These are phyloP conservation scores for Panus rudis DNA, from an alignment of 768 basidiomycete species.

Conservation along the genomic window DNA sequence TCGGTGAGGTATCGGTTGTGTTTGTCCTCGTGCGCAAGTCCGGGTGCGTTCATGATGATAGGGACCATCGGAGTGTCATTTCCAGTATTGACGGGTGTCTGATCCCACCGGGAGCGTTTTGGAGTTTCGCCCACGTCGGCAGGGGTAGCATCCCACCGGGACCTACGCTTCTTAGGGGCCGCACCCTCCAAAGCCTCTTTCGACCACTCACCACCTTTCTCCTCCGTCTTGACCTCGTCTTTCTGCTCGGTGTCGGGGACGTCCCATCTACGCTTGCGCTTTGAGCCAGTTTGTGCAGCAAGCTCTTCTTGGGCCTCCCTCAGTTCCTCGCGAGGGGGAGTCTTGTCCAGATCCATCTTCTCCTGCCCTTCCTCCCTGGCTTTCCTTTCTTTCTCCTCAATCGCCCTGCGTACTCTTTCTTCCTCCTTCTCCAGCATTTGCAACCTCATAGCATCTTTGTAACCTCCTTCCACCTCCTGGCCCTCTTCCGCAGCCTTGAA, in stretches of 20 bases:
- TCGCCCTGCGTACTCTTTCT: constrained; percentile 68
- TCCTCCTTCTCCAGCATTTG: constrained; percentile 92
- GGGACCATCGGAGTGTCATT: constrained; percentile 63
- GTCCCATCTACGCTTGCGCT: constrained; percentile 85
- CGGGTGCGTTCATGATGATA: constrained; percentile 84
- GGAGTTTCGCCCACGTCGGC: constrained; percentile 70
- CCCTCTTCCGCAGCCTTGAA: constrained; percentile 66
- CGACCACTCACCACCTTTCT: constrained; percentile 62
- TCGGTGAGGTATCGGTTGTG: constrained; percentile 95
- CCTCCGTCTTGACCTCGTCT: constrained; percentile 55
- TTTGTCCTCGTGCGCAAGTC: constrained; percentile 84
- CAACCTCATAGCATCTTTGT: constrained; percentile 94
- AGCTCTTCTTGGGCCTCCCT: constrained; percentile 68
- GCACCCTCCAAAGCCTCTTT: constrained; percentile 68
- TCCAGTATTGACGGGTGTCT: constrained; percentile 65
- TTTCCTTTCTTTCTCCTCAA: constrained; percentile 82
- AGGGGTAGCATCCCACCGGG: constrained; percentile 94
- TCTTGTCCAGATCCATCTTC: constrained; percentile 89
- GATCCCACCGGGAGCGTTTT: constrained; percentile 95
- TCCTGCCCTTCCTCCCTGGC: constrained; percentile 63
- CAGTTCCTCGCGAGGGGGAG: constrained; percentile 78
- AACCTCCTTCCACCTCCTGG: constrained; percentile 72
- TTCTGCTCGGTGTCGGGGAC: constrained; percentile 52
- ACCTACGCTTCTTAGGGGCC: constrained; percentile 85
- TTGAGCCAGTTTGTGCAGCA: constrained; percentile 46